Evolutionary conservation across 2,329 filamentous ascomycete genomes (phyloP).

Genomic region (Aspergillus sp.): DNA sequence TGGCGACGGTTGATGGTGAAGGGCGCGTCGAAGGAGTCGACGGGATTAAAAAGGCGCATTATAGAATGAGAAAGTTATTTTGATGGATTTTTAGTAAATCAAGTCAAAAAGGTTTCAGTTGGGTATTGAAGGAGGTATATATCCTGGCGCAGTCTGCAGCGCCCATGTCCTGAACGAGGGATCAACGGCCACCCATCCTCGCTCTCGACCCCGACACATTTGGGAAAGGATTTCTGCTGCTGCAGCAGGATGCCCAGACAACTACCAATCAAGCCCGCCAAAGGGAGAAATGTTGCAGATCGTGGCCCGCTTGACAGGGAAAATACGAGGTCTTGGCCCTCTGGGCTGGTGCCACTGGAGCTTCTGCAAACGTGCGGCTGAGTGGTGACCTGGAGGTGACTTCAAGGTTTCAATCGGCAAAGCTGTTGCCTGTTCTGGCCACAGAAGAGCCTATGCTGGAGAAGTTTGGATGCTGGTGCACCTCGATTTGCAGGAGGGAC

Average conservation of each 20-base stretch:
- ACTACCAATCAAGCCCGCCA: neutral
- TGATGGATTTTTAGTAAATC: neutral
- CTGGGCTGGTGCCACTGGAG: neutral
- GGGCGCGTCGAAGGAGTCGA: neutral
- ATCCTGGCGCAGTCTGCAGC: neutral
- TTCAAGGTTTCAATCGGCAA: neutral
- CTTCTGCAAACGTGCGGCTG: neutral
- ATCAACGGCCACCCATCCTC: neutral
- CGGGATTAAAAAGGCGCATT: constrained; percentile 4
- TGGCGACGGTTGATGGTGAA: neutral
- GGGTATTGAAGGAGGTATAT: neutral
- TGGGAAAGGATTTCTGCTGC: neutral
- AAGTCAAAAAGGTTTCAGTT: neutral
- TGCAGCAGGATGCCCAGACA: neutral
- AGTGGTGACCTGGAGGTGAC: neutral
- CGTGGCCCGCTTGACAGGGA: neutral
- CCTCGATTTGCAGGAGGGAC: neutral
- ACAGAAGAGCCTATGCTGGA: neutral
- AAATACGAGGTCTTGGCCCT: constrained; percentile 2
- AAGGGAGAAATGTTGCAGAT: neutral
- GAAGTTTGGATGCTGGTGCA: neutral
- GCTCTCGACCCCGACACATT: neutral
- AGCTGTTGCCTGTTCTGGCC: neutral
- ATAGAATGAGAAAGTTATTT: neutral
- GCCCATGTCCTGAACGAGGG: no score